These are phyloP conservation scores for Lactarius akahatsu DNA, from an alignment of 768 basidiomycete species.

Conservation along the genomic window DNA sequence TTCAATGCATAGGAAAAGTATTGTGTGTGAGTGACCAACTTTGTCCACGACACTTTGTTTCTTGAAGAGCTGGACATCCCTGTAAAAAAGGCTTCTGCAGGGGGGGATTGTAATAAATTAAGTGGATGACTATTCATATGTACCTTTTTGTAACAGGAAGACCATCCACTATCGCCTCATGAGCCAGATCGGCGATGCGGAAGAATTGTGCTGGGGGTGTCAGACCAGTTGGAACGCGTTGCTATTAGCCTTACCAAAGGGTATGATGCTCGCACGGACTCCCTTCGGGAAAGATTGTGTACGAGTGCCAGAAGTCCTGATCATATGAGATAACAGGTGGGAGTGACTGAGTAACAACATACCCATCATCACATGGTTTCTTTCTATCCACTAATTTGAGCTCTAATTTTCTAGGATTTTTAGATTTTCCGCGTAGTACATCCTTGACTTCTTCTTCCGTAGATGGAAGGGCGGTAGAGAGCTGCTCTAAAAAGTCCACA, in stretches of 20 bases:
- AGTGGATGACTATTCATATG: background rate
- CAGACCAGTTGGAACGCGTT: background rate
- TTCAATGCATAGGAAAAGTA: background rate
- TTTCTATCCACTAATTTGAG: conserved; percentile 40
- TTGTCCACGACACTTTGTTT: conserved; percentile 76
- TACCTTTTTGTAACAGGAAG: conserved; percentile 41
- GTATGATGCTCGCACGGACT: conserved; percentile 39
- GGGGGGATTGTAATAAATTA: background rate
- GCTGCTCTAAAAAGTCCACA: conserved; percentile 18
- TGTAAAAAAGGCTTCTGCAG: conserved; percentile 82
- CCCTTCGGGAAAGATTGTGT: conserved; percentile 40
- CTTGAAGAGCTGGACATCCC: conserved; percentile 75
- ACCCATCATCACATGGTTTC: conserved; percentile 38
- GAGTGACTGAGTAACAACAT: conserved; percentile 13
- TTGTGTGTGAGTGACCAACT: conserved; percentile 41
- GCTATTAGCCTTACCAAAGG: conserved; percentile 40
- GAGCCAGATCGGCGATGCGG: conserved; percentile 62
- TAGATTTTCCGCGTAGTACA: background rate
- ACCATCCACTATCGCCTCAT: conserved; percentile 58
- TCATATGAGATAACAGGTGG: background rate
- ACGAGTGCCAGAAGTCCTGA: conserved; percentile 33
- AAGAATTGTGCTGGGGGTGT: conserved; percentile 60
- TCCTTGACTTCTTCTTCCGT: conserved; percentile 14
- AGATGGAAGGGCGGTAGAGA: conserved; percentile 22
- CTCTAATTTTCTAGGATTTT: conserved; percentile 34